Conservation (phyloP, 352 stramenopile species). For the Globisporangium emineosum region DNA sequence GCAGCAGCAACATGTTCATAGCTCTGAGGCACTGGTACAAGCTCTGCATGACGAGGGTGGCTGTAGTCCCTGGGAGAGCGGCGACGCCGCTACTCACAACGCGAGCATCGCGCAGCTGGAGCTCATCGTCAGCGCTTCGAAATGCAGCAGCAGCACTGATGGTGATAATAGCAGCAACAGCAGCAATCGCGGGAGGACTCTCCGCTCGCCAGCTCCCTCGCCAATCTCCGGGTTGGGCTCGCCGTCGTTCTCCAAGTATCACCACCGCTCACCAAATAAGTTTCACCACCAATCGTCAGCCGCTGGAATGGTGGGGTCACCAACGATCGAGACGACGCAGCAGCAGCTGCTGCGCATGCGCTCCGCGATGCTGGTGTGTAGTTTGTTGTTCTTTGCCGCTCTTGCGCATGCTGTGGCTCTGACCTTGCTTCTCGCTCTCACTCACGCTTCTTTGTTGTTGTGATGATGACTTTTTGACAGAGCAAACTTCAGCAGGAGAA, state of each 20-base stretch:
- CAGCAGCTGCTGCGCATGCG: constrained; percentile 44
- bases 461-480: neutral
- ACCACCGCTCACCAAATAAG: neutral
- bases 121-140: neutral
- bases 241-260: constrained; percentile 7
- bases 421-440: neutral
- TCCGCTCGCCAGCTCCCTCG: neutral
- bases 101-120: constrained; percentile 10
- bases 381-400: neutral
- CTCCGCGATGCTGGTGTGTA: constrained; percentile 39
- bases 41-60: constrained; percentile 7
- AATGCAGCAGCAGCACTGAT: neutral
- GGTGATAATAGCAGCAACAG: neutral
- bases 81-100: neutral
- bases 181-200: neutral
- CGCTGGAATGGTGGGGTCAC: neutral
- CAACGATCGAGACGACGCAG: constrained; percentile 49
- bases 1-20: neutral
- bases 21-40: neutral
- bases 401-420: neutral
- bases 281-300: neutral
- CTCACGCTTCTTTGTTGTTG: neutral
- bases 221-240: too few species aligned
- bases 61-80: constrained; percentile 16
- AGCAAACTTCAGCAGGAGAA: neutral